Evolutionary conservation across 2,329 filamentous ascomycete species (phyloP).

Genomic region (Apiospora koreana): DNA sequence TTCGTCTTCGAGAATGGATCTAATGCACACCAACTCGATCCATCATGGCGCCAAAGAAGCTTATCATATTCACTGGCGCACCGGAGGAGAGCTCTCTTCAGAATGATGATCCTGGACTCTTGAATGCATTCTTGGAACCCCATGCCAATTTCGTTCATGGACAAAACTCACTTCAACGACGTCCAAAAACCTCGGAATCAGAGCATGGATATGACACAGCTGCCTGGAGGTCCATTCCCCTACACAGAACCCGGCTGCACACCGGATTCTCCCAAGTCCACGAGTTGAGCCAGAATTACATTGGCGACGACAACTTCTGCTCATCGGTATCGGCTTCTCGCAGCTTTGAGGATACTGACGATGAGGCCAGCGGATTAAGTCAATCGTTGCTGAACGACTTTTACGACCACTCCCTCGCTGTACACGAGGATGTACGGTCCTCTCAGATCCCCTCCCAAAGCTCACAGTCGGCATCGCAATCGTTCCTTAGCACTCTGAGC

Average conservation of each 20-base stretch:
- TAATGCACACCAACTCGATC: neutral
- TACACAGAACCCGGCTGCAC: constrained; percentile 46
- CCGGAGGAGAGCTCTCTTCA: constrained; percentile 54
- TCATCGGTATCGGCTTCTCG: constrained; percentile 23
- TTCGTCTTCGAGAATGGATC: neutral
- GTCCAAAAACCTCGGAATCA: constrained; percentile 15
- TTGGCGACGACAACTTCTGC: constrained; percentile 48
- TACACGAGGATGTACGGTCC: constrained; percentile 66
- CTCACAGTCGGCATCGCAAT: constrained; percentile 33
- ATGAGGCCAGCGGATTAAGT: neutral
- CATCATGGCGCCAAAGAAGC: constrained; percentile 32
- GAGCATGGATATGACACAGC: constrained; percentile 34
- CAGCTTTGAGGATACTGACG: constrained; percentile 18
- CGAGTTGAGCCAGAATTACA: constrained; percentile 30
- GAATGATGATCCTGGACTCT: constrained; percentile 54
- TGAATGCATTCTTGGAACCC: constrained; percentile 45
- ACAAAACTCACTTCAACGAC: constrained; percentile 18
- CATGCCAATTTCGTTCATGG: constrained; percentile 36
- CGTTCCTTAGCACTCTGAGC: constrained; percentile 37
- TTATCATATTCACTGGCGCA: constrained; percentile 52
- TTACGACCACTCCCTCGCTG: constrained; percentile 74
- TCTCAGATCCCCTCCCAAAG: constrained; percentile 52
- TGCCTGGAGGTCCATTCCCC: constrained; percentile 56
- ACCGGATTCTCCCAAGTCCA: constrained; percentile 57
- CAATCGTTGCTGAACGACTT: constrained; percentile 60